These are phyloP conservation scores for Vanilla planifolia DNA, from an alignment of 106 monocot species.

Conservation along the genomic window DNA sequence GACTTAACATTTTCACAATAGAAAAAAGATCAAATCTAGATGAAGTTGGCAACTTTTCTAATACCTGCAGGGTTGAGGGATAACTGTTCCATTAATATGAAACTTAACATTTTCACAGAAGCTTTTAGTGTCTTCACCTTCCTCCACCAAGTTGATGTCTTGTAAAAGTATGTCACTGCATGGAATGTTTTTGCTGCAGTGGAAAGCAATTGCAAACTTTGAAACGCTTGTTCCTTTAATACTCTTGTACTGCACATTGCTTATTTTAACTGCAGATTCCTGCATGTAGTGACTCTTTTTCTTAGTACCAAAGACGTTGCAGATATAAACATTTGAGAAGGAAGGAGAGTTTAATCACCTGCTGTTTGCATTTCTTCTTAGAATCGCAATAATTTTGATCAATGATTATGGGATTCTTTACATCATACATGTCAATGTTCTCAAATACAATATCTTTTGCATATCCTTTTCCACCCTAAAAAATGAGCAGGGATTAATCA, in stretches of 20 bases:
- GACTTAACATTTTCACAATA: too few relatives aligned
- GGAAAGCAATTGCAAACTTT: conserved; percentile 35
- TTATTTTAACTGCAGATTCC: conserved; percentile 60
- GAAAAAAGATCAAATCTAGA: too few relatives aligned
- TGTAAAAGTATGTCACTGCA: conserved; percentile 39
- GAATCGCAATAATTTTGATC: conserved; percentile 87
- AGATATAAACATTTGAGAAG: not conserved
- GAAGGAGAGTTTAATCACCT: conserved; percentile 23
- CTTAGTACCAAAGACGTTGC: not conserved
- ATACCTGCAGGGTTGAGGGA: conserved; percentile 24
- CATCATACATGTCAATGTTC: conserved; percentile 47
- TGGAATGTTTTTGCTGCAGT: conserved; percentile 53
- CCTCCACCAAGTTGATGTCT: conserved; percentile 34
- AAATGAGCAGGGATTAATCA: too few relatives aligned
- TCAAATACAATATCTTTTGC: conserved; percentile 49
- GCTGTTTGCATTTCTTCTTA: conserved; percentile 27
- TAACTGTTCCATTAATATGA: conserved; percentile 27
- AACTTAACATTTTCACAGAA: conserved; percentile 36
- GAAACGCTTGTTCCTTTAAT: conserved; percentile 63
- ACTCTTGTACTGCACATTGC: conserved; percentile 54
- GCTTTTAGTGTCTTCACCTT: conserved; percentile 11
- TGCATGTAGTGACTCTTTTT: conserved; percentile 7
- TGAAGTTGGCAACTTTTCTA: too few relatives aligned
- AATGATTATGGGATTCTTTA: conserved; percentile 64
- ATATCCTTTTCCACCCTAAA: conserved; percentile 61